Conservation (phyloP, 1,284 basidiomycete species). For the Dichomitus squalens region DNA sequence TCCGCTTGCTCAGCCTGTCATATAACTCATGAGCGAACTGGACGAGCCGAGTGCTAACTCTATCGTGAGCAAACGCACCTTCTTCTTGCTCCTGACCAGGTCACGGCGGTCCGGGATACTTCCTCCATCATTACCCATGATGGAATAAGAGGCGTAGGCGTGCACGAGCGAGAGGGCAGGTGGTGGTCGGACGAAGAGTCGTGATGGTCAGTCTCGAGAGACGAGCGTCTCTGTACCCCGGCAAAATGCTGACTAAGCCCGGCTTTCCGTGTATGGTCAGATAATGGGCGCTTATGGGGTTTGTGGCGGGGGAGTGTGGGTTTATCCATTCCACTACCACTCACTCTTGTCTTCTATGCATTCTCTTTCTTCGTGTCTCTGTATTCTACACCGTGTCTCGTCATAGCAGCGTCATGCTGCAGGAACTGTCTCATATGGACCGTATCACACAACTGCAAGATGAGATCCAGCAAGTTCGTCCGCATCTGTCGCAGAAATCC, state of each 20-base stretch:
- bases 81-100: conserved; percentile 74
- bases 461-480: conserved; percentile 76
- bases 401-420: conserved; percentile 70
- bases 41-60: not conserved
- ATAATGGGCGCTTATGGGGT: conserved; percentile 5
- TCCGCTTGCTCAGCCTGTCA: conserved; percentile 77
- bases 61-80: conserved; percentile 42
- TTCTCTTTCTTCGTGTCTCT: conserved; percentile 5
- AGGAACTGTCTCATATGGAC: conserved; percentile 87
- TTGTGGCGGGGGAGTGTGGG: not conserved
- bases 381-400: conserved; percentile 1
- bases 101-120: conserved; percentile 85
- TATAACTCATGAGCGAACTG: not conserved
- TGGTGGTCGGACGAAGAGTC: conserved; percentile 17
- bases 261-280: not conserved
- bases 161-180: not conserved
- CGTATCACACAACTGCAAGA: conserved; percentile 87
- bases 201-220: no score
- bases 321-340: not conserved
- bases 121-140: conserved; percentile 86
- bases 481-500: not conserved
- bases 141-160: not conserved
- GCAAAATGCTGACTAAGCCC: conserved; percentile 18
- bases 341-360: conserved; percentile 13
- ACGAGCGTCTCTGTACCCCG: not conserved